Conservation (phyloP, 1,284 basidiomycete genomes). For the Marasmius tenuissimus region DNA sequence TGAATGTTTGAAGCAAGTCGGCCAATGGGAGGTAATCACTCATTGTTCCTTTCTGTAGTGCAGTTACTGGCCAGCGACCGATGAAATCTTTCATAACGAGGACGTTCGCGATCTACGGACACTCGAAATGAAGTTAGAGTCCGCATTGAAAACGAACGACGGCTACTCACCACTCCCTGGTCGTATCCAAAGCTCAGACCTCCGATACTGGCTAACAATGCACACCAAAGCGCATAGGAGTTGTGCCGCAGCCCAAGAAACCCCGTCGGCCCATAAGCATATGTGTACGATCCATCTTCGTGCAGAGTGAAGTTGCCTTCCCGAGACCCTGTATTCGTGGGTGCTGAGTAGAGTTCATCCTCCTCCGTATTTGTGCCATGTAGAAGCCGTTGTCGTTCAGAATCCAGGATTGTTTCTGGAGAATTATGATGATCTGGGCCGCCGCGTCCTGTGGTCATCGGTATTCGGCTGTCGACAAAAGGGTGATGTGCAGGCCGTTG, state of each 20-base stretch:
- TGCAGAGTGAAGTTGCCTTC: slow-evolving; percentile 29
- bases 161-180: slow-evolving; percentile 55
- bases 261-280: slow-evolving; percentile 68
- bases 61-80: slow-evolving; percentile 62
- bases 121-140: slow-evolving; percentile 32
- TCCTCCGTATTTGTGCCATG: background rate
- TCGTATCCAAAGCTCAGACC: slow-evolving; percentile 81
- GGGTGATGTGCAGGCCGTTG: too few species aligned
- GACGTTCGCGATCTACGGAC: slow-evolving; percentile 68
- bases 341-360: background rate
- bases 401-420: background rate
- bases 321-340: background rate
- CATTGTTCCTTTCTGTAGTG: slow-evolving; percentile 73
- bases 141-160: background rate
- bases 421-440: too few species aligned
- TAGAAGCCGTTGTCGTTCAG: background rate
- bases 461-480: too few species aligned
- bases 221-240: slow-evolving; percentile 60
- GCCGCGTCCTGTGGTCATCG: too few species aligned
- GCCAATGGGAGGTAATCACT: slow-evolving; percentile 44
- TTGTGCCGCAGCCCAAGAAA: slow-evolving; percentile 63
- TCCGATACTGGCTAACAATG: slow-evolving; percentile 73
- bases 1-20: background rate
- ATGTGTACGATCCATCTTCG: slow-evolving; percentile 52
- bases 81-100: slow-evolving; percentile 80